A percentile compares a stretch with the other conserved stretches of the same genome.
phyloP scores from a whole-genome alignment of 2,329 filamentous ascomycete species.

The Paraphaeosphaeria minitans region DNA sequence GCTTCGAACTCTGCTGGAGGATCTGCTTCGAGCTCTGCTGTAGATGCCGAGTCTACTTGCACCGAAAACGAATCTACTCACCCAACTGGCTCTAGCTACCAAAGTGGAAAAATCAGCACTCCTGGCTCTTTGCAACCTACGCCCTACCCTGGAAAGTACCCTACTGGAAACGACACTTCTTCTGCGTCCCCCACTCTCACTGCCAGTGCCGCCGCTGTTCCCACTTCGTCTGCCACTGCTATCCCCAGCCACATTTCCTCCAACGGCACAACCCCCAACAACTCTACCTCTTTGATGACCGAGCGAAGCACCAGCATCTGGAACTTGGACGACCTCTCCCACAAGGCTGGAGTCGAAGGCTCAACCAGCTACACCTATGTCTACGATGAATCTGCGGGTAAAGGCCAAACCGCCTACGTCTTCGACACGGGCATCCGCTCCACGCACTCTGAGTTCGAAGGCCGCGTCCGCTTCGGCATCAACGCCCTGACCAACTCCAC shows the following conservation, averaged over 20 bases:
- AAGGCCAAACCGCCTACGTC: conserved; percentile 57
- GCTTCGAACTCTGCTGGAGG: background rate
- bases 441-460: conserved; percentile 49
- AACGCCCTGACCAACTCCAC: conserved; percentile 10
- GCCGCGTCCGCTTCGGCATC: conserved; percentile 17
- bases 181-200: background rate
- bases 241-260: conserved; percentile 5
- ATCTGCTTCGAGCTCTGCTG: background rate
- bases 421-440: conserved; percentile 65
- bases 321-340: conserved; percentile 23
- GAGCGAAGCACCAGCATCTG: conserved; percentile 9
- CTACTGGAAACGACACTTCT: background rate
- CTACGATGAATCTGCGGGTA: conserved; percentile 15
- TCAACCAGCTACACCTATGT: conserved; percentile 10
- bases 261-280: conserved; percentile 7
- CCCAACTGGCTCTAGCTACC: background rate
- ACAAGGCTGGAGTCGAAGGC: conserved; percentile 5
- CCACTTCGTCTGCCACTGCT: background rate
- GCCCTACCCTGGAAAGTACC: background rate
- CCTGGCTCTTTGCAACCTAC: background rate
- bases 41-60: background rate
- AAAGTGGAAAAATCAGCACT: background rate
- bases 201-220: background rate
- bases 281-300: background rate
- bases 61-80: background rate